Evolutionary conservation across 2,329 filamentous ascomycete genomes (phyloP).

Genomic region (Ophiostoma triangulosporum): DNA sequence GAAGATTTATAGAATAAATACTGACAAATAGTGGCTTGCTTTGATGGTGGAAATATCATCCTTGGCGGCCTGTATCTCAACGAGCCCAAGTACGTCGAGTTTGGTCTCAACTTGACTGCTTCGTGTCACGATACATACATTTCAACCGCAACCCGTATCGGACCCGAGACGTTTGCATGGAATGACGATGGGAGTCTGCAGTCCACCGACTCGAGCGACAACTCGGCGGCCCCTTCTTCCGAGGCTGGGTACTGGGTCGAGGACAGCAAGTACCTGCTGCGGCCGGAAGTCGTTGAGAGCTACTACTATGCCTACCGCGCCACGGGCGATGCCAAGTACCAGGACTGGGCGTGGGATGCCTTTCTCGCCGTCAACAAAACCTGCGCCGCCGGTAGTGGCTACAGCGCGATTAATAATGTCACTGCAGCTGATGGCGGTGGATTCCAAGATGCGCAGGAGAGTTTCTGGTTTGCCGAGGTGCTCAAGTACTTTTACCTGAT

Average conservation of each 20-base stretch:
- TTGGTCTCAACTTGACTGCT: conserved; percentile 58
- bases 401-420: conserved; percentile 51
- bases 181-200: conserved; percentile 26
- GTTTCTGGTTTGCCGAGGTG: conserved; percentile 79
- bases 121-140: conserved; percentile 64
- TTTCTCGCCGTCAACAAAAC: conserved; percentile 55
- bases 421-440: conserved; percentile 47
- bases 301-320: conserved; percentile 79
- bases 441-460: conserved; percentile 62
- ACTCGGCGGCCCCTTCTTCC: conserved; percentile 24
- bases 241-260: conserved; percentile 57
- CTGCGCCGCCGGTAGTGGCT: conserved; percentile 52
- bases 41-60: conserved; percentile 75
- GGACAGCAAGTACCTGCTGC: conserved; percentile 47
- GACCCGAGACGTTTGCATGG: conserved; percentile 61
- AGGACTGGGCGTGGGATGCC: conserved; percentile 73
- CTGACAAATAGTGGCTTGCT: conserved; percentile 50
- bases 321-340: conserved; percentile 62
- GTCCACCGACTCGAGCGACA: conserved; percentile 24
- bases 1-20: background rate
- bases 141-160: conserved; percentile 56
- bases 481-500: conserved; percentile 75
- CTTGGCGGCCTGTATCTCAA: conserved; percentile 61
- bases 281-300: conserved; percentile 72
- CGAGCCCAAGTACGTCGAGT: conserved; percentile 53